A percentile compares a stretch with the other conserved stretches of the same genome.
These are phyloP conservation scores for Diaporthe ilicicola DNA, from an alignment of 2,329 filamentous ascomycete genomes.

Conservation along the genomic window DNA sequence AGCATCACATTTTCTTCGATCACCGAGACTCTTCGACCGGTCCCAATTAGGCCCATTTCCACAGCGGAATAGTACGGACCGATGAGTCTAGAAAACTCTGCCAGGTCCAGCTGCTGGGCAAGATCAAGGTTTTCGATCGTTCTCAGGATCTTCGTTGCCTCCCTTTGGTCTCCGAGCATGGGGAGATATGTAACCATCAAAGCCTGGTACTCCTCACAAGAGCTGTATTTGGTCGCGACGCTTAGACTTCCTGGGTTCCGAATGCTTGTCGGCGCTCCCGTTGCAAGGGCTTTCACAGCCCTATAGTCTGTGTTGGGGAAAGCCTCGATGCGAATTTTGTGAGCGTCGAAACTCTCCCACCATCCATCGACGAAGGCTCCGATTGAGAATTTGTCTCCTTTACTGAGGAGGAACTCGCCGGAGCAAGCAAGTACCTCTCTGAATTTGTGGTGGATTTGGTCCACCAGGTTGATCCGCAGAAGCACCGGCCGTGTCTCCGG, in stretches of 20 bases:
- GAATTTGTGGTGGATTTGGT: constrained; percentile 22
- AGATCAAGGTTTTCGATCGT: constrained; percentile 29
- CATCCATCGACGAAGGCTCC: constrained; percentile 21
- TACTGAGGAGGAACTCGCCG: background rate
- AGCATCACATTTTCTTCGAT: constrained; percentile 9
- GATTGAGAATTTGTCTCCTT: background rate
- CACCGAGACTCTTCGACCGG: background rate
- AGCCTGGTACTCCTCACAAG: constrained; percentile 23
- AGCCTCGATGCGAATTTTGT: background rate
- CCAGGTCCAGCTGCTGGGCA: constrained; percentile 26
- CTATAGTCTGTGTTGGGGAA: background rate
- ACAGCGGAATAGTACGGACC: constrained; percentile 27
- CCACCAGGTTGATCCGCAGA: constrained; percentile 4
- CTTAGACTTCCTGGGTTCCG: background rate
- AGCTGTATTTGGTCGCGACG: background rate
- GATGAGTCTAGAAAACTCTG: constrained; percentile 26
- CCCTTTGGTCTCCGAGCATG: constrained; percentile 9
- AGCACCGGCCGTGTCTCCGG: constrained; percentile 29
- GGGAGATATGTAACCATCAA: constrained; percentile 30
- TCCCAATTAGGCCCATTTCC: constrained; percentile 15
- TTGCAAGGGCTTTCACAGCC: background rate
- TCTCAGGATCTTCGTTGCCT: background rate
- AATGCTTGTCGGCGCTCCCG: constrained; percentile 16
- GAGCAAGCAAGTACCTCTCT: background rate
- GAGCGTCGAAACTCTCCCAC: background rate